Evolutionary conservation across 257 asterid genomes (phyloP), one percentile per base, ranked within the genome.

Genomic region (Lavandula angustifolia): DNA sequence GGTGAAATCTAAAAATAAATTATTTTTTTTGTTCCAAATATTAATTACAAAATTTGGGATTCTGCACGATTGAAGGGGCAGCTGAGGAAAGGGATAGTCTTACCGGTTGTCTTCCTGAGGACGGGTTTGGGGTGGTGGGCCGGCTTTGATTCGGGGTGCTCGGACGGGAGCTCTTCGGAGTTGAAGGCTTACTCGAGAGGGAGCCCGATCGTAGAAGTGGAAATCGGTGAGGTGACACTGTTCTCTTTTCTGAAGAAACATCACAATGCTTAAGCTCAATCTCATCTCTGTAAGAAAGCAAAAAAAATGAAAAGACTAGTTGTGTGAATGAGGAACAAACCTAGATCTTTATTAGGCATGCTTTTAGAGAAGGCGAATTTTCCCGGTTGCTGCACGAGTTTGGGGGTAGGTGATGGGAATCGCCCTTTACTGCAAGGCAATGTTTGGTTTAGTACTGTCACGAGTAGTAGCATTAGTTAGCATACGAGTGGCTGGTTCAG

Each of bases 151-250:
- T 87, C 37, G 98, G 98, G 62, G 96, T 87, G 56, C 74, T 82
- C 3, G 96, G 42, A 13, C 81, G 78, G 13, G 97, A 89, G 67
- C 78, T 72, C 71, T 80, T 92, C 9, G 96, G 96, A 2, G 95
- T 86, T 3, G 83, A 63, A 50, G 80, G 86, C 73, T 87, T 83
- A 65, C 95, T 80, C 4, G 65, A 59, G 38, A 88, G 73, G 34
- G 98, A 87, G 44, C 84, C 94, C 17, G 95, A 80, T 8, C 97
- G 91, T 32, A 85, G 65, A 60, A 88, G 91, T 53, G 99, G 92
- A 79, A 89, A 92, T 57, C 90, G 81, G 73, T 73, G 89, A 1
- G 99, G 97, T 12, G 99, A 89, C 60, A 64, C 87, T 31, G 91
- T 69, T 71, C 95, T 79, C 71, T 72, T 92, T 65, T 82, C 96